Evolutionary conservation across 768 basidiomycete species (phyloP).

Genomic region (Sistotremastrum suecicum): DNA sequence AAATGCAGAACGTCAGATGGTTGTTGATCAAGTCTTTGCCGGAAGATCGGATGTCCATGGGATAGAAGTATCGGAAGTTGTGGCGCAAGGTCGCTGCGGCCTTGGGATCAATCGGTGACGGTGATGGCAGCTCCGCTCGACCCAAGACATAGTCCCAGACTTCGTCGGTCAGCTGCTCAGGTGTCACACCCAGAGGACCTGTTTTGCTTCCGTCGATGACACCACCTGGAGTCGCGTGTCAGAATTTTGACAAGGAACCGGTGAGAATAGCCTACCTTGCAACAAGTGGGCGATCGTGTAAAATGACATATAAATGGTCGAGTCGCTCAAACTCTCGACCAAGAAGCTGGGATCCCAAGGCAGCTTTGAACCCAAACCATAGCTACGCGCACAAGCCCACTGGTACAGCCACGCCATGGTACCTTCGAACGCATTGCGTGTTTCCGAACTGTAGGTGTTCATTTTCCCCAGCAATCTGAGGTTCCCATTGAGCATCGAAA

Average conservation of each 20-base stretch:
- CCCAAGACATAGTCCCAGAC: conserved; percentile 92
- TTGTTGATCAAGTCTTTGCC: conserved; percentile 96
- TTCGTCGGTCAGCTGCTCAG: conserved; percentile 94
- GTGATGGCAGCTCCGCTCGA: conserved; percentile 58
- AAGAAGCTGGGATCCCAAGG: conserved; percentile 97
- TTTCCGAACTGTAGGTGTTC: conserved; percentile 87
- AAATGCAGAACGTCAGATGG: conserved; percentile 86
- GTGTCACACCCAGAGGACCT: conserved; percentile 72
- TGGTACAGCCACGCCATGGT: conserved; percentile 92
- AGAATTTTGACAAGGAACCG: background rate
- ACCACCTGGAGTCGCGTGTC: too few species aligned
- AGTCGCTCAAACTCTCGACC: conserved; percentile 94
- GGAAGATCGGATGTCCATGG: conserved; percentile 94
- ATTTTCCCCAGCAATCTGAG: conserved; percentile 64
- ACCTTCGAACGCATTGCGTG: conserved; percentile 81
- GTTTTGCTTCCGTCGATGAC: conserved; percentile 65
- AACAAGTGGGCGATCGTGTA: conserved; percentile 88
- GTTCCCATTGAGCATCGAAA: background rate
- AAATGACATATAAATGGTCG: conserved; percentile 97
- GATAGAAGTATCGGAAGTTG: conserved; percentile 95
- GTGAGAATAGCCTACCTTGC: conserved; percentile 45
- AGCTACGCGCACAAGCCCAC: conserved; percentile 98
- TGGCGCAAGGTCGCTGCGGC: conserved; percentile 77
- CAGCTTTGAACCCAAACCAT: conserved; percentile 86
- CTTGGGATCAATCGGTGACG: conserved; percentile 52